These are phyloP conservation scores for Paramecium caudatum DNA, from an alignment of 73 alveolate genomes.

Conservation along the genomic window DNA sequence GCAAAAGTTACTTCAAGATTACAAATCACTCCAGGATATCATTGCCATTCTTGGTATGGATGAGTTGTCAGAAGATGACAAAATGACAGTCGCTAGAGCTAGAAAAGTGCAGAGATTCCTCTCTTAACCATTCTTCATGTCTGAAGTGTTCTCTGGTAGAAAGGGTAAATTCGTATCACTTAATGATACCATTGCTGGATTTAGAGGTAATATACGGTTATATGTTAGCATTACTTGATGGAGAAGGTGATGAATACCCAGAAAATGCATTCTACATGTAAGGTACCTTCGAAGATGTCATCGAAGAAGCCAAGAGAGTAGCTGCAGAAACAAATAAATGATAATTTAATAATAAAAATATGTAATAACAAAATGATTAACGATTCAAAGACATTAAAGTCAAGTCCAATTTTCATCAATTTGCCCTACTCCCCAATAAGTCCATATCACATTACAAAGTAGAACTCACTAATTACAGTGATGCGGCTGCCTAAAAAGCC, in stretches of 20 bases:
- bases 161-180: conserved; percentile 94
- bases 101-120: conserved; percentile 95
- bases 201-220: conserved; percentile 74
- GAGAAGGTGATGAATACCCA: conserved; percentile 95
- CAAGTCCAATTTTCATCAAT: conserved; percentile 25
- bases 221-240: conserved; percentile 79
- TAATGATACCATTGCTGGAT: conserved; percentile 91
- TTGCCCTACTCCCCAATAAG: background rate
- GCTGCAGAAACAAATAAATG: conserved; percentile 84
- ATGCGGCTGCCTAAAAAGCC: background rate
- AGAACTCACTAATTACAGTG: background rate
- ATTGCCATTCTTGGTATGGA: conserved; percentile 99
- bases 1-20: conserved; percentile 91
- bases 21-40: conserved; percentile 96
- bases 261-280: conserved; percentile 97
- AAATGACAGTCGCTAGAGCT: conserved; percentile 97
- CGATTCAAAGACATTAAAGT: background rate
- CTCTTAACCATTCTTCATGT: conserved; percentile 91
- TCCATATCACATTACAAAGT: background rate
- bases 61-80: conserved; percentile 98
- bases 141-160: conserved; percentile 97
- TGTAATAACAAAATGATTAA: conserved; percentile 17
- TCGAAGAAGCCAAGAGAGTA: conserved; percentile 87
- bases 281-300: conserved; percentile 93
- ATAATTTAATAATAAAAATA: conserved; percentile 24